Conservation (phyloP, 306 rosid genomes). For the Cicer pinnatifidum region DNA sequence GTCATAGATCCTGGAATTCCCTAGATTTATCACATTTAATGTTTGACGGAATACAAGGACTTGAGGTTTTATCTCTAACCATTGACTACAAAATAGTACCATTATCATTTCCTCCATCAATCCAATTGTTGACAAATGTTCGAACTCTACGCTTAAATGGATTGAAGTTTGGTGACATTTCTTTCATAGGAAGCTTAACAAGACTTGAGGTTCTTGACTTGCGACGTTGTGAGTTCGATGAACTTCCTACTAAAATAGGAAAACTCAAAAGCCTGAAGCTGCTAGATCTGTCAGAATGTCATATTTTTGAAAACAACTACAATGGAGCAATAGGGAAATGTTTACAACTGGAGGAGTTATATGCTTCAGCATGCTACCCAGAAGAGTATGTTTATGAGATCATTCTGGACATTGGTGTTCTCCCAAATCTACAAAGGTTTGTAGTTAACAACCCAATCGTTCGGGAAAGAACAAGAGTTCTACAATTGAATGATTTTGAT, state of each 20-base stretch:
- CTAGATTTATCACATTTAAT: neutral
- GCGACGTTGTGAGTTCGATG: neutral
- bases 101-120: conserved; percentile 14
- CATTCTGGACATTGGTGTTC: neutral
- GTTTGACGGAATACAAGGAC: conserved; percentile 25
- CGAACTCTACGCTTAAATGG: neutral
- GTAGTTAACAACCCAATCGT: neutral
- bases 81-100: neutral
- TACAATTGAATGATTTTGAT: neutral
- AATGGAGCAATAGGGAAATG: conserved; percentile 38
- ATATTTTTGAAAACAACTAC: neutral
- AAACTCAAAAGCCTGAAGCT: neutral
- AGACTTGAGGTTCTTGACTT: conserved; percentile 36
- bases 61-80: conserved; percentile 4
- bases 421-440: conserved; percentile 34
- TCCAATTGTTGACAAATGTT: conserved; percentile 15
- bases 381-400: neutral
- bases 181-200: conserved; percentile 10
- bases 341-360: conserved; percentile 40
- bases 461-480: neutral
- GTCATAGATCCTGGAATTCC: neutral
- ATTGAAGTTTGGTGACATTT: conserved; percentile 23
- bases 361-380: neutral
- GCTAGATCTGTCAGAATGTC: conserved; percentile 11
- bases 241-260: neutral